phyloP scores from a whole-genome alignment of 257 asterid genomes.

The Plectranthus barbatus region DNA sequence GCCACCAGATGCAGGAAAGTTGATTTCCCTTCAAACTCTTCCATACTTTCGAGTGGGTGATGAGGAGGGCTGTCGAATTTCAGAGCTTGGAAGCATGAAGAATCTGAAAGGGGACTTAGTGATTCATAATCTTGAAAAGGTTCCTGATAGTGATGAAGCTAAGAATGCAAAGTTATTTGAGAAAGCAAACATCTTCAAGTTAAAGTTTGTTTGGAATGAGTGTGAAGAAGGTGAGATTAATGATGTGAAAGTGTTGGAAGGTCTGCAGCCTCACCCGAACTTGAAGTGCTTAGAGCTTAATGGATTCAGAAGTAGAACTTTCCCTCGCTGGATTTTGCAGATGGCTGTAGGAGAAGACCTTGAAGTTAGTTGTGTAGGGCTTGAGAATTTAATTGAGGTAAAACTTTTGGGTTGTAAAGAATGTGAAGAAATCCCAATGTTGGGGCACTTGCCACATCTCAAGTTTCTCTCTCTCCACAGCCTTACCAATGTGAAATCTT shows the following conservation, averaged over 20 bases:
- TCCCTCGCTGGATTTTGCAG: neutral
- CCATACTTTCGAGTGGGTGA: too few species aligned
- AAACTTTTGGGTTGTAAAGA: neutral
- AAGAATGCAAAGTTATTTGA: neutral
- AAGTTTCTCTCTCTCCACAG: neutral
- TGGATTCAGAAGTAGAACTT: neutral
- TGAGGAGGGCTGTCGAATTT: too few species aligned
- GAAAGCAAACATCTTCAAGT: neutral
- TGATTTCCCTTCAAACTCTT: too few species aligned
- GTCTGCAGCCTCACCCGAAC: neutral
- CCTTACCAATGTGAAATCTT: neutral
- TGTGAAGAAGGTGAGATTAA: neutral
- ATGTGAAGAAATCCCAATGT: neutral
- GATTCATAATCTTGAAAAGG: neutral
- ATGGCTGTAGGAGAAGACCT: neutral
- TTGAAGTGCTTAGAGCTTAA: neutral
- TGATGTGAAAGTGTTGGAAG: neutral
- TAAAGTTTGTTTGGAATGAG: neutral
- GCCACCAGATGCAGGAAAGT: too few species aligned
- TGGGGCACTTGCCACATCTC: constrained; percentile 11
- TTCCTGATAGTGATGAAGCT: neutral
- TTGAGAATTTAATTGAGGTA: neutral
- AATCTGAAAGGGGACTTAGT: neutral
- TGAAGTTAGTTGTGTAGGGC: neutral
- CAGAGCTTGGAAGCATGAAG: neutral